Percentiles rank a stretch among this genome's conserved stretches.
These are phyloP conservation scores for Magnolia officinalis DNA, from an alignment of 164 flowering plant genomes.

Conservation along the genomic window DNA sequence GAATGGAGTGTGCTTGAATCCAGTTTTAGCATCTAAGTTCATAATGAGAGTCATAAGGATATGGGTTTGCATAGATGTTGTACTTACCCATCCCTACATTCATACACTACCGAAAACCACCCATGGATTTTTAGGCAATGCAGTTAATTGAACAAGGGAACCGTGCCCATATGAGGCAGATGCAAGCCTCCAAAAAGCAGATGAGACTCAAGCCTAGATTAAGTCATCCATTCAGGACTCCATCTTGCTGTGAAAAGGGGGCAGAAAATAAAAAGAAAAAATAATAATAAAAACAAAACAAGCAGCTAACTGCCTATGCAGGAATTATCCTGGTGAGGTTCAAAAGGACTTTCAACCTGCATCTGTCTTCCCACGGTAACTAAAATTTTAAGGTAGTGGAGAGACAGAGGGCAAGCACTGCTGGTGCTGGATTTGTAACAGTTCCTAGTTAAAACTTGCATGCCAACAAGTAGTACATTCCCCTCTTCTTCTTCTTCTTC, in stretches of 20 bases:
- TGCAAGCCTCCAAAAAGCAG: not conserved
- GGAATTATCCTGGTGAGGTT: slow-evolving; percentile 16
- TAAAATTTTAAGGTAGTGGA: not conserved
- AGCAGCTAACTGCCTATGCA: slow-evolving; percentile 4
- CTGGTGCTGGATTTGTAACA: slow-evolving; percentile 6
- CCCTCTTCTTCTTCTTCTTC: too few relatives aligned
- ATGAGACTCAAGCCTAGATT: not conserved
- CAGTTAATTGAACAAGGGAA: too few relatives aligned
- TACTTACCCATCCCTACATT: too few relatives aligned
- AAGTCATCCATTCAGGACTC: too few relatives aligned
- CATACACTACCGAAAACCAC: too few relatives aligned
- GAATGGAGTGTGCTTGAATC: too few relatives aligned
- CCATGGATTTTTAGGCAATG: too few relatives aligned
- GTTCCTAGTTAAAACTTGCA: not conserved
- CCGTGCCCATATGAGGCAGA: too few relatives aligned
- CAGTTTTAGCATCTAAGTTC: too few relatives aligned
- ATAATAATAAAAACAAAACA: not conserved
- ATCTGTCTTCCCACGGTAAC: not conserved
- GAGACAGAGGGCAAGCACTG: slow-evolving; percentile 2
- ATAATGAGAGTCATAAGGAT: too few relatives aligned
- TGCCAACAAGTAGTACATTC: not conserved
- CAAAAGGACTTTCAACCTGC: slow-evolving; percentile 19
- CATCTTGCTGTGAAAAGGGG: not conserved
- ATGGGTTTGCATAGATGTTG: too few relatives aligned
- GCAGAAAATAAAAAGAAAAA: not conserved